A percentile compares a stretch with the other conserved stretches of the same genome.
Evolutionary conservation across 2,329 filamentous ascomycete genomes (phyloP).

Genomic region (Pseudohalonectria lignicola): DNA sequence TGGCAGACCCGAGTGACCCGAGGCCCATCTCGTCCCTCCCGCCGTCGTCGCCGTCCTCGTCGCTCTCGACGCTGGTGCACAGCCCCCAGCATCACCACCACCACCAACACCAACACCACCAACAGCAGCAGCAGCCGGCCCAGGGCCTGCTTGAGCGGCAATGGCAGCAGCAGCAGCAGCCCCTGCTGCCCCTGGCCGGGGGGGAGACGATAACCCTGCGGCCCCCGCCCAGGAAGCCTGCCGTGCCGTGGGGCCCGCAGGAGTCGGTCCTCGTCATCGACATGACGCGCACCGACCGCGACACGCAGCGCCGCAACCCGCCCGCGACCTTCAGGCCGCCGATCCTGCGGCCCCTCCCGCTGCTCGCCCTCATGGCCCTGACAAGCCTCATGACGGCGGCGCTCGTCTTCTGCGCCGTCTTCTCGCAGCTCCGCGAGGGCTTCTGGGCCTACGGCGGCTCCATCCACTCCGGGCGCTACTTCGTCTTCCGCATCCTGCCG

Average conservation of each 20-base stretch:
- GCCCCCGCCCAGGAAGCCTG: too few relatives aligned
- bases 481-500: constrained; percentile 77
- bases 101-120: constrained; percentile 7
- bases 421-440: constrained; percentile 50
- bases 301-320: constrained; percentile 4
- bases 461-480: constrained; percentile 66
- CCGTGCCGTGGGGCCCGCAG: constrained; percentile 15
- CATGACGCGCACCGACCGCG: constrained; percentile 22
- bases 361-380: constrained; percentile 48
- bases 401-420: constrained; percentile 63
- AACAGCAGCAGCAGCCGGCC: constrained; percentile 7
- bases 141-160: constrained; percentile 3
- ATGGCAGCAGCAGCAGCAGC: constrained; percentile 1
- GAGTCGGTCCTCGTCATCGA: constrained; percentile 17
- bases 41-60: constrained; percentile 4
- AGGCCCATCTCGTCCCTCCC: neutral
- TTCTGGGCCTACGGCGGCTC: constrained; percentile 54
- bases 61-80: constrained; percentile 8
- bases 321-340: constrained; percentile 52
- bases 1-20: too few relatives aligned
- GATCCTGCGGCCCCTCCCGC: constrained; percentile 55
- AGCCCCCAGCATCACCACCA: constrained; percentile 6
- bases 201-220: too few relatives aligned
- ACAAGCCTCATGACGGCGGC: constrained; percentile 61
- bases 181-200: constrained; percentile 6